phyloP scores from a whole-genome alignment of 768 basidiomycete species.

The Auricularia cornea region DNA sequence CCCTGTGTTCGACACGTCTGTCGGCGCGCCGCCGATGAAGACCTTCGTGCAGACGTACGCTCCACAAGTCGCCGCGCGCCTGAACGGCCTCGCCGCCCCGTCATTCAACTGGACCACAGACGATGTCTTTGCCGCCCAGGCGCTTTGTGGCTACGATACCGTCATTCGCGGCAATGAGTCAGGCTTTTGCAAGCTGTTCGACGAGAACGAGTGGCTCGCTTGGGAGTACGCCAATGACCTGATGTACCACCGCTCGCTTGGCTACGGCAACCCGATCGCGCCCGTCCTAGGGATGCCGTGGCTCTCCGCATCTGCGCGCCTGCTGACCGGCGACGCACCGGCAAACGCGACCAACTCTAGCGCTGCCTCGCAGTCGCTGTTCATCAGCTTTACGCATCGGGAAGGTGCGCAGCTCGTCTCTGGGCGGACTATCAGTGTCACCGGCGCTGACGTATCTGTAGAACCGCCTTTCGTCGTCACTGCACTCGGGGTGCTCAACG shows the following conservation, averaged over 20 bases:
- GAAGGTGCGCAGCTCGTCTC: constrained; percentile 16
- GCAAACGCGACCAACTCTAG: constrained; percentile 18
- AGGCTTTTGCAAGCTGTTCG: not conserved
- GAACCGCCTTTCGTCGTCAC: constrained; percentile 29
- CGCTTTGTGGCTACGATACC: not conserved
- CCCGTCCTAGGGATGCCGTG: constrained; percentile 33
- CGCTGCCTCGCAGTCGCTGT: constrained; percentile 30
- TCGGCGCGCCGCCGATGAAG: not conserved
- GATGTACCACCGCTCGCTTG: constrained; percentile 41
- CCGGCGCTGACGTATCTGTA: no score
- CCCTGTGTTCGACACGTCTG: not conserved
- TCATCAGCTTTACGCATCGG: constrained; percentile 33
- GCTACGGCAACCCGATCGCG: constrained; percentile 36
- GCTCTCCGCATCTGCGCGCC: constrained; percentile 30
- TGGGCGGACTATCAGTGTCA: no score
- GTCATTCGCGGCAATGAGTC: not conserved
- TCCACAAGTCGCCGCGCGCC: not conserved
- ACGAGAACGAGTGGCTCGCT: constrained; percentile 34
- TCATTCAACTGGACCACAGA: not conserved
- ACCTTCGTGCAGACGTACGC: not conserved
- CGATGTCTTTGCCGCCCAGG: not conserved
- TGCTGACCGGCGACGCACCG: constrained; percentile 30
- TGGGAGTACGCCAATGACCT: constrained; percentile 40
- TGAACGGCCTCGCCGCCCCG: not conserved
- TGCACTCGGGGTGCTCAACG: constrained; percentile 37